Evolutionary conservation across 805 yeast species (phyloP).

Genomic region (Teunomyces stri): DNA sequence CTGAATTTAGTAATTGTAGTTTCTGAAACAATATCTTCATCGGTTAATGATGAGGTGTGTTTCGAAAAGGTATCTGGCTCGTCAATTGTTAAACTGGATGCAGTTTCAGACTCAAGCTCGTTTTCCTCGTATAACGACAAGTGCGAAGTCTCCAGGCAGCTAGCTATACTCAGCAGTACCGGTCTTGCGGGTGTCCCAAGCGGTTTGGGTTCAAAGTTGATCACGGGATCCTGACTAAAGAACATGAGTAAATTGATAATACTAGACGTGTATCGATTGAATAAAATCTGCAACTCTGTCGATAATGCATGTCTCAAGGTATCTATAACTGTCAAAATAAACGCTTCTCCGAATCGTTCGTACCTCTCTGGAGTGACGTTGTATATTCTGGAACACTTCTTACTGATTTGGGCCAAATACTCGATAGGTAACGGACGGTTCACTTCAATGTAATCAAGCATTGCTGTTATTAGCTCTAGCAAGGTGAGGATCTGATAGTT

Average conservation of each 20-base stretch:
- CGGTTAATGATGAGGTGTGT: background rate
- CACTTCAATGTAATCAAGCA: conserved; percentile 13
- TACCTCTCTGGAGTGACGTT: conserved; percentile 12
- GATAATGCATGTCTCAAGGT: conserved; percentile 1
- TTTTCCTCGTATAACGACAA: conserved; percentile 7
- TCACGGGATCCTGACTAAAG: background rate
- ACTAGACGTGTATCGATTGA: conserved; percentile 8
- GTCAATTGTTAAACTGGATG: background rate
- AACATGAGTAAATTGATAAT: conserved; percentile 5
- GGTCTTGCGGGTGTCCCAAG: background rate
- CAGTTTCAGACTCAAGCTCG: conserved; percentile 2
- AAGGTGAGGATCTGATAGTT: conserved; percentile 15
- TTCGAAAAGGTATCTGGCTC: conserved; percentile 1
- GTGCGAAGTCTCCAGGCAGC: conserved; percentile 7
- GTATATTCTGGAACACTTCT: conserved; percentile 18
- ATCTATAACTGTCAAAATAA: conserved; percentile 7
- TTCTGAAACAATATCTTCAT: conserved; percentile 1
- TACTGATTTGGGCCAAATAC: conserved; percentile 10
- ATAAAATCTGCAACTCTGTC: conserved; percentile 5
- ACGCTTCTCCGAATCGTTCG: conserved; percentile 18
- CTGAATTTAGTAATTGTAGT: background rate
- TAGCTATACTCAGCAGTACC: background rate
- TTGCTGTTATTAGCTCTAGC: conserved; percentile 15
- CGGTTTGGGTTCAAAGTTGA: background rate
- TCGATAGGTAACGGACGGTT: conserved; percentile 12